Evolutionary conservation across 2,329 filamentous ascomycete species (phyloP).

Genomic region (Coniochaeta prunicola): DNA sequence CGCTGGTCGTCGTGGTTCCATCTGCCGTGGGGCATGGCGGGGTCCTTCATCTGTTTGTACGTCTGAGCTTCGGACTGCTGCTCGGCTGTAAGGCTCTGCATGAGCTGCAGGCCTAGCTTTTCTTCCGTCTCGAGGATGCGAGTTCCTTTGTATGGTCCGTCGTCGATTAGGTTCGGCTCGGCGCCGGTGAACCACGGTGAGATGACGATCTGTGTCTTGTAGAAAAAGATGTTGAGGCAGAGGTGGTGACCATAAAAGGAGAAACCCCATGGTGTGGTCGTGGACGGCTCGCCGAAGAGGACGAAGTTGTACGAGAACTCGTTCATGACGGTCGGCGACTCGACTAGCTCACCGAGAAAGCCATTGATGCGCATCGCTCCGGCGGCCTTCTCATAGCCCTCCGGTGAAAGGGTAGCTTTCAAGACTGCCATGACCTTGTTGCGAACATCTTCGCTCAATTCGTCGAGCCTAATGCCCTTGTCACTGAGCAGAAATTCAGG

Average conservation of each 20-base stretch:
- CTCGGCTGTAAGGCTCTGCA: slow-evolving; percentile 51
- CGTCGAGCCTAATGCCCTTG: slow-evolving; percentile 65
- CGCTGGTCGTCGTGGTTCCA: slow-evolving; percentile 80
- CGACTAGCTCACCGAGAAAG: slow-evolving; percentile 63
- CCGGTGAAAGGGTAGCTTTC: slow-evolving; percentile 51
- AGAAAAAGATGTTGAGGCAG: slow-evolving; percentile 64
- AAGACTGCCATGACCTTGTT: slow-evolving; percentile 49
- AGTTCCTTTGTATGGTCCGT: slow-evolving; percentile 54
- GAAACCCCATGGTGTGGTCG: slow-evolving; percentile 58
- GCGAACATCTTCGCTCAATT: slow-evolving; percentile 34
- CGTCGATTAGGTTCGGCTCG: slow-evolving; percentile 69
- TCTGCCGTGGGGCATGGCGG: slow-evolving; percentile 57
- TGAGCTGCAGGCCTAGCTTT: slow-evolving; percentile 55
- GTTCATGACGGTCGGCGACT: slow-evolving; percentile 58
- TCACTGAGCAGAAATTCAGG: slow-evolving; percentile 64
- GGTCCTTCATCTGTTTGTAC: slow-evolving; percentile 55
- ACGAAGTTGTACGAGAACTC: slow-evolving; percentile 71
- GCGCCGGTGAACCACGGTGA: slow-evolving; percentile 74
- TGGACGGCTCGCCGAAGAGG: slow-evolving; percentile 57
- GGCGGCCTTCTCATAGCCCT: slow-evolving; percentile 65
- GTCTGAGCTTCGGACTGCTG: slow-evolving; percentile 44
- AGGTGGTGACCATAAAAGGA: slow-evolving; percentile 75
- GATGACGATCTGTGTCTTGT: slow-evolving; percentile 57
- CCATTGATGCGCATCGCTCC: slow-evolving; percentile 68
- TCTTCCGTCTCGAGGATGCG: slow-evolving; percentile 61